Percentiles rank a stretch among this genome's conserved stretches.
Conservation (phyloP, 441 rosid species). For the Populus hybrid region DNA sequence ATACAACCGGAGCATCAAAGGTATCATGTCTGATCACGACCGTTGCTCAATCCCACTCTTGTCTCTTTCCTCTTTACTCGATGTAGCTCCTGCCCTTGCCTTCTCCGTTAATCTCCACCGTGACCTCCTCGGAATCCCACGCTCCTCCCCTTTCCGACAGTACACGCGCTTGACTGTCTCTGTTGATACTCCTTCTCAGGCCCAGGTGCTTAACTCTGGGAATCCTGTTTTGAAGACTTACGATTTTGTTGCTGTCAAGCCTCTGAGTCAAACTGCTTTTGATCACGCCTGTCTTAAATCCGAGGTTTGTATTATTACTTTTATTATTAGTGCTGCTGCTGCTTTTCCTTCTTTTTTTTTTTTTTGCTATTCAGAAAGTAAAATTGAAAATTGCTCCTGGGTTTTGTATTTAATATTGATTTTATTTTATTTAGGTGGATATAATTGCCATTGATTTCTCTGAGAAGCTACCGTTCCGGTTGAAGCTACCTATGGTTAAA, state of each 20-base stretch:
- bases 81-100: slow-evolving; percentile 54
- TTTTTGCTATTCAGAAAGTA: no score
- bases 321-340: background rate
- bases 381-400: background rate
- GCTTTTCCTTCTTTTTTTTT: background rate
- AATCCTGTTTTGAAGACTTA: slow-evolving; percentile 70
- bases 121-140: slow-evolving; percentile 59
- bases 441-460: slow-evolving; percentile 70
- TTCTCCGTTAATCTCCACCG: slow-evolving; percentile 76
- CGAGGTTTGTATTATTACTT: slow-evolving; percentile 38
- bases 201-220: slow-evolving; percentile 59
- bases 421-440: slow-evolving; percentile 48
- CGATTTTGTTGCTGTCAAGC: slow-evolving; percentile 71
- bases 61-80: slow-evolving; percentile 62
- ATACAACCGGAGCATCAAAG: slow-evolving; percentile 63
- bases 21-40: slow-evolving; percentile 76
- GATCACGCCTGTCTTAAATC: slow-evolving; percentile 68
- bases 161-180: slow-evolving; percentile 81
- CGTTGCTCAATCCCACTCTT: slow-evolving; percentile 64
- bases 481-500: slow-evolving; percentile 59
- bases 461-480: slow-evolving; percentile 59
- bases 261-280: slow-evolving; percentile 62
- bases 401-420: background rate
- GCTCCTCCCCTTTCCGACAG: slow-evolving; percentile 78
- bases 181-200: slow-evolving; percentile 51